phyloP scores from a whole-genome alignment of 164 flowering plant genomes.

The Dillenia suffruticosa region DNA sequence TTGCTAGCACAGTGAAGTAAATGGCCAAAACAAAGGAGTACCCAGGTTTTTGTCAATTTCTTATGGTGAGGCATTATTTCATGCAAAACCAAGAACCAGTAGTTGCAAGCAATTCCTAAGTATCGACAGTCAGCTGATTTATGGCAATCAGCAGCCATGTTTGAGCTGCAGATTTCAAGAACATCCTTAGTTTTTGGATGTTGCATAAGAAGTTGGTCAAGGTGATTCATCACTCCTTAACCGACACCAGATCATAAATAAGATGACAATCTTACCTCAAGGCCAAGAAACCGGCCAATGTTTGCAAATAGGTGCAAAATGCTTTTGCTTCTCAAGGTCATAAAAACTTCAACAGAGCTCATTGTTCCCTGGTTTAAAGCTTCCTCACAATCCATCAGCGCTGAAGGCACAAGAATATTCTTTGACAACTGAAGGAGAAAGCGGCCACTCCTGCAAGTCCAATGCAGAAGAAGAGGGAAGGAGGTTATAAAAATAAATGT shows the following conservation, averaged over 20 bases:
- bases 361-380: slow-evolving; percentile 78
- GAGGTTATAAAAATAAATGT: not conserved
- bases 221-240: too few species aligned
- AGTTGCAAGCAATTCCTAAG: too few species aligned
- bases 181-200: too few species aligned
- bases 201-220: too few species aligned
- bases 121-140: too few species aligned
- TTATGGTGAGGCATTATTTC: too few species aligned
- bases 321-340: slow-evolving; percentile 75
- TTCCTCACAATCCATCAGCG: slow-evolving; percentile 73
- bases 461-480: not conserved
- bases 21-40: too few species aligned
- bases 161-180: too few species aligned
- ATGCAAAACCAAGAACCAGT: too few species aligned
- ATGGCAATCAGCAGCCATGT: too few species aligned
- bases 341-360: slow-evolving; percentile 69
- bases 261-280: slow-evolving; percentile 47
- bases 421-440: slow-evolving; percentile 73
- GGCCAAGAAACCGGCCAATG: slow-evolving; percentile 82
- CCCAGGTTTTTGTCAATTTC: too few species aligned
- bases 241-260: not conserved
- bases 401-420: slow-evolving; percentile 54
- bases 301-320: slow-evolving; percentile 81
- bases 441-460: slow-evolving; percentile 72
- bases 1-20: too few species aligned